Percentiles rank a stretch among this genome's conserved stretches.
Conservation (phyloP, 2,329 filamentous ascomycete species). For the Pyrenophora seminiperda region DNA sequence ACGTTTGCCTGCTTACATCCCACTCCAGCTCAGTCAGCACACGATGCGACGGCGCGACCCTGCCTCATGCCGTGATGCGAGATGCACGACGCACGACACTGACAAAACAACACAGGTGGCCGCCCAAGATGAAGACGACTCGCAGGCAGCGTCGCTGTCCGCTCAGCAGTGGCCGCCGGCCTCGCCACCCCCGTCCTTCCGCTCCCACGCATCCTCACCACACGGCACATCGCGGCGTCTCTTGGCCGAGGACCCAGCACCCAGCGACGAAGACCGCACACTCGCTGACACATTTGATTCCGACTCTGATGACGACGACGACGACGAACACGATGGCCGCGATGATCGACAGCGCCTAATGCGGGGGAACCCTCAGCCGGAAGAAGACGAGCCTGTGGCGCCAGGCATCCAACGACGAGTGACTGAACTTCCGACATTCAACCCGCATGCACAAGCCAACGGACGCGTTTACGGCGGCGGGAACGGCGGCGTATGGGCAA, state of each 20-base stretch:
- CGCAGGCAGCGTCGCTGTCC: constrained; percentile 31
- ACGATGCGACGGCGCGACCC: constrained; percentile 18
- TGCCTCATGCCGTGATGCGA: constrained; percentile 4
- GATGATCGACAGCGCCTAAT: constrained; percentile 89
- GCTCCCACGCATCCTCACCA: constrained; percentile 77
- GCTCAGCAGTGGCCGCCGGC: constrained; percentile 48
- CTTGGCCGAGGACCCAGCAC: constrained; percentile 59
- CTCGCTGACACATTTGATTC: constrained; percentile 88
- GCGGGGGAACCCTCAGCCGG: constrained; percentile 60
- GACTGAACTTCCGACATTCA: constrained; percentile 61
- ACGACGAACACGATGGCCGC: constrained; percentile 66
- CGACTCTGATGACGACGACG: constrained; percentile 66
- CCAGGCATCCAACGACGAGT: constrained; percentile 54
- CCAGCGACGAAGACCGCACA: constrained; percentile 71
- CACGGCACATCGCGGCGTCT: constrained; percentile 55
- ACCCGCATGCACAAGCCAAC: constrained; percentile 46
- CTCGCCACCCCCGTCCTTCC: constrained; percentile 77
- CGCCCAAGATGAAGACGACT: constrained; percentile 52
- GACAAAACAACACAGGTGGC: constrained; percentile 45
- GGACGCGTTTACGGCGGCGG: constrained; percentile 70
- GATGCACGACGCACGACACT: constrained; percentile 17
- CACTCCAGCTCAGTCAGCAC: constrained; percentile 11
- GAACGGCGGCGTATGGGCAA: constrained; percentile 95
- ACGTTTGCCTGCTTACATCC: constrained; percentile 33
- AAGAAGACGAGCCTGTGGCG: constrained; percentile 29